phyloP scores from a whole-genome alignment of 2,329 filamentous ascomycete species.

The Triangularia setosa region DNA sequence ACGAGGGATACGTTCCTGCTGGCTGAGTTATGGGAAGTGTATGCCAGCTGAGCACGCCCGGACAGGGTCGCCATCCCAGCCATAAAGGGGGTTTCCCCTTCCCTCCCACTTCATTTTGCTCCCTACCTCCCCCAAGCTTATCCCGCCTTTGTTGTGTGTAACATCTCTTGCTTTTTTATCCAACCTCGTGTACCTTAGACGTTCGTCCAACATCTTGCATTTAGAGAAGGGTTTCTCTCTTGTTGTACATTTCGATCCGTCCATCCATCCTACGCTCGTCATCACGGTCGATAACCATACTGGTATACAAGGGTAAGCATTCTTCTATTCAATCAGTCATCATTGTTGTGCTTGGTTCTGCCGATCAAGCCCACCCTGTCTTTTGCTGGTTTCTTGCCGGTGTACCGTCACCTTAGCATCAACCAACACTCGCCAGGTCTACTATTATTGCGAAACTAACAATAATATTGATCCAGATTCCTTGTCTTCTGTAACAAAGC shows the following conservation, averaged over 20 bases:
- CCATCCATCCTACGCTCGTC: background rate
- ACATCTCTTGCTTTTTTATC: background rate
- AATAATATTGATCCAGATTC: conserved; percentile 1
- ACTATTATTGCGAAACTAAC: background rate
- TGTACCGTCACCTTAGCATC: background rate
- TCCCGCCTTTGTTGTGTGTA: background rate
- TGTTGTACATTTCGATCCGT: background rate
- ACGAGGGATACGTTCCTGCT: conserved; percentile 3
- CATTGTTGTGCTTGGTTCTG: background rate
- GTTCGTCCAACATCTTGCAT: background rate
- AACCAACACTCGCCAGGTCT: background rate
- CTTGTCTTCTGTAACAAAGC: background rate
- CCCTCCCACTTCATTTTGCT: conserved; percentile 15
- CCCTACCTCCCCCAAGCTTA: conserved; percentile 9
- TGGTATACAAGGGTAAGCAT: conserved; percentile 8
- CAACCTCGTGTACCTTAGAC: background rate
- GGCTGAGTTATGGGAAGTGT: conserved; percentile 5
- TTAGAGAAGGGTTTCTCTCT: background rate
- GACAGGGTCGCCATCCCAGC: conserved; percentile 6
- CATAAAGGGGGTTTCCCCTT: conserved; percentile 22
- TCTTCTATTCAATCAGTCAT: background rate
- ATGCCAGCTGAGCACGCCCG: background rate
- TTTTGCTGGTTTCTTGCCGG: background rate
- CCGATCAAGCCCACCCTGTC: background rate
- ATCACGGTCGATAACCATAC: background rate